Evolutionary conservation across 2,329 filamentous ascomycete genomes (phyloP), one percentile per base, ranked within the genome.

Genomic region (Thermomyces lanuginosus): DNA sequence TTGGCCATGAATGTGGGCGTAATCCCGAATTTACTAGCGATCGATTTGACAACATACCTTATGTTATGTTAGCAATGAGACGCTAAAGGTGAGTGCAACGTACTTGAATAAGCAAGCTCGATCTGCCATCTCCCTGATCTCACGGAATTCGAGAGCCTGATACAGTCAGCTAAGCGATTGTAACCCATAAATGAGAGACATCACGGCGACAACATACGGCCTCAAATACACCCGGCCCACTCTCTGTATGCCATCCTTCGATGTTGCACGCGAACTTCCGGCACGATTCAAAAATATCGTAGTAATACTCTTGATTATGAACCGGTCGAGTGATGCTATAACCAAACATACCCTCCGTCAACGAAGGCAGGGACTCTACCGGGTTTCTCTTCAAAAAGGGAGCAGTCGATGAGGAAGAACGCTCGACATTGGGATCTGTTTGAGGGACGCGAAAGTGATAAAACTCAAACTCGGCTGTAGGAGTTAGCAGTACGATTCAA

Each of bases 1-100:
- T 98, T 98, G 9, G 89, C 89, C 89, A 98, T 98, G 62, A 98
- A 98, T 54, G 81, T 92, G 0, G 89, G 89, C 0, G 82, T 92
- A 46, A 98, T 92, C 39, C 81, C 82, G 49, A 83, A 80, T 46
- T 81, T 77, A 30, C 72, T 77, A 22, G 80, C 81, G 20, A 92
- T 70, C 6, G 81, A 83, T 57, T 92, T 93, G 38, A 92, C 83
- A 11, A 78, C 73, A 42, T 92, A 80, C 50, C 67, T 72, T 33
- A n/a, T n/a, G n/a, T n/a, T 7, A 23, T 23, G 9, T 20, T 9
- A 20, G 9, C 18, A 19, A 13, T 32, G n/a, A 27, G 34, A 32
- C 33, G 30, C 21, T 34, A 21, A 12, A 11, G 11, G 8, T 15
- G 10, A n/a, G n/a, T n/a, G n/a, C n/a, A n/a, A 47, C 60, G 36